A percentile compares a stretch with the other conserved stretches of the same genome.
These are phyloP conservation scores for Fraxinus dipetala DNA, from an alignment of 305 asterid genomes.

Conservation along the genomic window DNA sequence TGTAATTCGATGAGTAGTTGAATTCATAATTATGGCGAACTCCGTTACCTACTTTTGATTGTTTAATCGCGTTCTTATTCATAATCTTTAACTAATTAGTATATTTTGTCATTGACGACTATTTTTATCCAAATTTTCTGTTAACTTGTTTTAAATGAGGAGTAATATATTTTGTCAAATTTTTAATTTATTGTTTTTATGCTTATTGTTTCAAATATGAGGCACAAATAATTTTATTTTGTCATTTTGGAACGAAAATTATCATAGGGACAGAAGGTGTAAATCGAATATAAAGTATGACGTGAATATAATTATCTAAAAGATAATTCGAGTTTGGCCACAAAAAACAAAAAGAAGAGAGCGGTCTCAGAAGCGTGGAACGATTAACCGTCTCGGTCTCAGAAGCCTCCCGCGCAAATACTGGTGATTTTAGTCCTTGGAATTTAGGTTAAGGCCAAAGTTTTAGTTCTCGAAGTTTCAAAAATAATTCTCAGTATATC, in stretches of 20 bases:
- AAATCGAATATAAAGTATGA: background rate
- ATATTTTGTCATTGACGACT: background rate
- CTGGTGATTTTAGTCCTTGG: slow-evolving; percentile 7
- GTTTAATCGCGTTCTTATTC: background rate
- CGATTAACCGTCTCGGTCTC: background rate
- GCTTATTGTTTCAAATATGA: background rate
- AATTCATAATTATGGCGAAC: background rate
- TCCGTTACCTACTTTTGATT: background rate
- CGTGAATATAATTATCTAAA: background rate
- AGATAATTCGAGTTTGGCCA: background rate
- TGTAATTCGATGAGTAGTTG: background rate
- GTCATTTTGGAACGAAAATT: background rate
- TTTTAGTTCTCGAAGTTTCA: background rate
- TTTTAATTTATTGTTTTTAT: too few species aligned
- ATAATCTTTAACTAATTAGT: background rate
- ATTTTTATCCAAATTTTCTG: background rate
- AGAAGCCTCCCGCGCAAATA: slow-evolving; percentile 28
- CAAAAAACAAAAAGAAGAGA: background rate
- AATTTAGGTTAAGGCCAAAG: background rate
- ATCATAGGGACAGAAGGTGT: background rate
- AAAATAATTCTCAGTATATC: background rate
- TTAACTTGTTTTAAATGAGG: background rate
- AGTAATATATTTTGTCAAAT: too few species aligned
- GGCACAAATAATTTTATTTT: background rate
- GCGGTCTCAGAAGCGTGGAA: background rate